Conservation (phyloP, 345 rosid genomes). For the Camelina sativa region DNA sequence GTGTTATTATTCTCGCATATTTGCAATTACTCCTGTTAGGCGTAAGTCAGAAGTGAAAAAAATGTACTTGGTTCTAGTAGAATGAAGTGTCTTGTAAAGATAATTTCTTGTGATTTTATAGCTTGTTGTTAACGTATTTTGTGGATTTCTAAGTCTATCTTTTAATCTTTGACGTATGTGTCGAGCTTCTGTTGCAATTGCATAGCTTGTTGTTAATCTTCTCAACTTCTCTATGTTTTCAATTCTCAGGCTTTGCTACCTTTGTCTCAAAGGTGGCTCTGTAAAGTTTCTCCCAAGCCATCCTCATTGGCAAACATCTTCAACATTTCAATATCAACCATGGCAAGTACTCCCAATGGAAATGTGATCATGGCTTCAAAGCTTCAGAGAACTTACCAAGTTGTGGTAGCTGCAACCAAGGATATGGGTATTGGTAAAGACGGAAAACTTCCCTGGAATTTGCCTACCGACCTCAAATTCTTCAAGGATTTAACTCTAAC, state of each 20-base stretch:
- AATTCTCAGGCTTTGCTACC: conserved; percentile 50
- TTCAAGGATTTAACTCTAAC: conserved; percentile 74
- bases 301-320: conserved; percentile 35
- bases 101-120: background rate
- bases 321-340: conserved; percentile 38
- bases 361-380: conserved; percentile 48
- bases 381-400: conserved; percentile 71
- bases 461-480: conserved; percentile 86
- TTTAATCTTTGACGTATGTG: background rate
- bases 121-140: background rate
- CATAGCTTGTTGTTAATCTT: conserved; percentile 21
- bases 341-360: conserved; percentile 55
- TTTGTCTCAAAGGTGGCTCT: conserved; percentile 51
- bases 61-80: no score
- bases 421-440: conserved; percentile 92
- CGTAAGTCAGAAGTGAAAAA: no score
- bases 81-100: no score
- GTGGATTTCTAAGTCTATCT: background rate
- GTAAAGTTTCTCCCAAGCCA: conserved; percentile 37
- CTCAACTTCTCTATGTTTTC: conserved; percentile 1
- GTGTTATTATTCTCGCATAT: no score
- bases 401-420: conserved; percentile 89
- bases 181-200: background rate
- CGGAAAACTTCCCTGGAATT: conserved; percentile 83
- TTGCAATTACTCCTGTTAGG: no score